These are phyloP conservation scores for Fusarium piperis DNA, from an alignment of 2,329 filamentous ascomycete genomes.

Conservation along the genomic window DNA sequence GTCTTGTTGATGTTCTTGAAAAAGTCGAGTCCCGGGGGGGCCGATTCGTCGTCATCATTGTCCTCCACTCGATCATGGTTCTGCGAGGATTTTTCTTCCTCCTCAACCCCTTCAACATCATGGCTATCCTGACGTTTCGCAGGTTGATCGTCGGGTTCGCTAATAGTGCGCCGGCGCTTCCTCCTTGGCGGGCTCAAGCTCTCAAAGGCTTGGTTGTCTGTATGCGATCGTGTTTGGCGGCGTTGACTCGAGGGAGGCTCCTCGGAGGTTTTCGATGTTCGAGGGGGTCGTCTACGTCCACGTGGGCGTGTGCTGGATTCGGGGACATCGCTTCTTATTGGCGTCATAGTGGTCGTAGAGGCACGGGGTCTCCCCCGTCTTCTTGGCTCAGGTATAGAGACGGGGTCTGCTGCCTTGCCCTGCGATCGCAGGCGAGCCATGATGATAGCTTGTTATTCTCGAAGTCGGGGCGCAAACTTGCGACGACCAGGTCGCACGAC, in stretches of 20 bases:
- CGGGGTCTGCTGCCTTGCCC: slow-evolving; percentile 2
- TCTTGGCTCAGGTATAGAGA: neutral
- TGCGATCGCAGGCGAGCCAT: slow-evolving; percentile 23
- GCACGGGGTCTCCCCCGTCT: neutral
- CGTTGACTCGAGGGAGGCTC: neutral
- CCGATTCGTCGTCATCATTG: slow-evolving; percentile 16
- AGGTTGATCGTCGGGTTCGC: neutral
- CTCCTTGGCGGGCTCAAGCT: neutral
- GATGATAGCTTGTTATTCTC: slow-evolving; percentile 7
- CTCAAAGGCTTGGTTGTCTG: neutral
- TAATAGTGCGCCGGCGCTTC: slow-evolving; percentile 21
- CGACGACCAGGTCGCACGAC: neutral
- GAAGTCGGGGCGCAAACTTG: neutral
- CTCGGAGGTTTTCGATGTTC: neutral
- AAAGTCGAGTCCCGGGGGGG: slow-evolving; percentile 6
- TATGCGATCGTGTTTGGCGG: slow-evolving; percentile 24
- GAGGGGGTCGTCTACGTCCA: neutral
- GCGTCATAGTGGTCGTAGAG: neutral
- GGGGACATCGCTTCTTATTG: slow-evolving; percentile 4
- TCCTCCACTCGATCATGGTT: neutral
- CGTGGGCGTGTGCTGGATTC: neutral
- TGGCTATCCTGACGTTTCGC: slow-evolving; percentile 12
- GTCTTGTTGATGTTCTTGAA: slow-evolving; percentile 24
- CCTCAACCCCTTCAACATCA: neutral
- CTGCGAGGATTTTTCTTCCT: neutral